These are phyloP conservation scores for Lithohypha guttulata DNA, from an alignment of 2,329 filamentous ascomycete species.

Conservation along the genomic window DNA sequence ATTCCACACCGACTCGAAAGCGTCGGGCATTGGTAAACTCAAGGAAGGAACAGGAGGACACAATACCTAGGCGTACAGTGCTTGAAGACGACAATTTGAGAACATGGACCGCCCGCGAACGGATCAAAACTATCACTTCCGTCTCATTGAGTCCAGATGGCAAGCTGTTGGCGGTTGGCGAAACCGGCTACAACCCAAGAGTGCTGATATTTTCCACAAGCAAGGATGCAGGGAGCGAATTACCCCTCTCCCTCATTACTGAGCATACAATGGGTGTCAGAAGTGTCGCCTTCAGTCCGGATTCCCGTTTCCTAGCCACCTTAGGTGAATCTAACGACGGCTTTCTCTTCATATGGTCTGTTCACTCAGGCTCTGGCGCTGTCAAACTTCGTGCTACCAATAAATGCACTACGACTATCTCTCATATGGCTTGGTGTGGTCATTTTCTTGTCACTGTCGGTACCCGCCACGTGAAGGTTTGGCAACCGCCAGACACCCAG, in stretches of 20 bases:
- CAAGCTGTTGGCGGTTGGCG: conserved; percentile 78
- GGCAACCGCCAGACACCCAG: conserved; percentile 50
- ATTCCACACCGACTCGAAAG: conserved; percentile 44
- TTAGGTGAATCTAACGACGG: conserved; percentile 84
- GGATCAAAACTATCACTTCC: conserved; percentile 89
- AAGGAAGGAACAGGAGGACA: conserved; percentile 36
- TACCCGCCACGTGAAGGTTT: conserved; percentile 84
- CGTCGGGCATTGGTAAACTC: conserved; percentile 46
- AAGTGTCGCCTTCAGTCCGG: conserved; percentile 77
- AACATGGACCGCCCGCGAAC: conserved; percentile 79
- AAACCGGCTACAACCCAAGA: conserved; percentile 86
- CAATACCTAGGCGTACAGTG: conserved; percentile 41
- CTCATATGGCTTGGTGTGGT: conserved; percentile 84
- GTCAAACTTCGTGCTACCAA: conserved; percentile 76
- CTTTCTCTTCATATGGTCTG: conserved; percentile 81
- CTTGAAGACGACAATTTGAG: conserved; percentile 52
- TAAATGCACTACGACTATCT: conserved; percentile 79
- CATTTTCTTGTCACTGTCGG: conserved; percentile 74
- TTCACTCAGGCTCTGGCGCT: conserved; percentile 71
- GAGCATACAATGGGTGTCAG: conserved; percentile 87
- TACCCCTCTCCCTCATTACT: conserved; percentile 70
- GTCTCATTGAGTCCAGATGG: conserved; percentile 80
- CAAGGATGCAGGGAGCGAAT: conserved; percentile 65
- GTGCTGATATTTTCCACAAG: conserved; percentile 79
- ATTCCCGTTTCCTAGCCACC: conserved; percentile 77